Conservation (phyloP, 1,284 basidiomycete species). For the Kwoniella shivajii region DNA sequence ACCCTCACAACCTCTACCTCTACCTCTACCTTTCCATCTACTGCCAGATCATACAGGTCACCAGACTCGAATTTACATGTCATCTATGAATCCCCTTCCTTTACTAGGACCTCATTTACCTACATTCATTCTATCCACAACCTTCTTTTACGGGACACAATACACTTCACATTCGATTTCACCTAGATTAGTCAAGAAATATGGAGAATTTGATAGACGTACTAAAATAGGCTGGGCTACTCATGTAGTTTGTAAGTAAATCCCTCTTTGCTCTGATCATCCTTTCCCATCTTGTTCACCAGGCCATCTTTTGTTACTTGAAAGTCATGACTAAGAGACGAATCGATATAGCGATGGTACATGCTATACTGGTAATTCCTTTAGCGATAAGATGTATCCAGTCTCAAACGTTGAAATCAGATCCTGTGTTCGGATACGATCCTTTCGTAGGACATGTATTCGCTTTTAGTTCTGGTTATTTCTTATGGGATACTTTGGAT, state of each 20-base stretch:
- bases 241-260: constrained; percentile 32
- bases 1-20: no score
- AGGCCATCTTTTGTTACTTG: not conserved
- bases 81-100: constrained; percentile 17
- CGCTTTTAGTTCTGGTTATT: constrained; percentile 41
- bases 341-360: constrained; percentile 30
- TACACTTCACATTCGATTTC: constrained; percentile 16
- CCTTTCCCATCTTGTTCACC: not conserved
- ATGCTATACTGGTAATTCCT: constrained; percentile 34
- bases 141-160: constrained; percentile 28
- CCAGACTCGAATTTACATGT: no score
- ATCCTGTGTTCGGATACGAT: constrained; percentile 44
- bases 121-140: constrained; percentile 23
- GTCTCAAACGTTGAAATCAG: constrained; percentile 17
- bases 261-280: not conserved
- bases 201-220: constrained; percentile 20
- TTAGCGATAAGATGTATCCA: constrained; percentile 25
- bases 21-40: no score
- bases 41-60: no score
- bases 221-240: constrained; percentile 21
- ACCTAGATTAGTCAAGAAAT: constrained; percentile 15
- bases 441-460: constrained; percentile 33
- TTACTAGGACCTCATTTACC: constrained; percentile 31
- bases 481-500: constrained; percentile 45
- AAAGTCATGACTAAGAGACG: no score